Evolutionary conservation across 352 stramenopile genomes (phyloP), one percentile per base, ranked within the genome.

Genomic region (Phytophthora aleatoria): DNA sequence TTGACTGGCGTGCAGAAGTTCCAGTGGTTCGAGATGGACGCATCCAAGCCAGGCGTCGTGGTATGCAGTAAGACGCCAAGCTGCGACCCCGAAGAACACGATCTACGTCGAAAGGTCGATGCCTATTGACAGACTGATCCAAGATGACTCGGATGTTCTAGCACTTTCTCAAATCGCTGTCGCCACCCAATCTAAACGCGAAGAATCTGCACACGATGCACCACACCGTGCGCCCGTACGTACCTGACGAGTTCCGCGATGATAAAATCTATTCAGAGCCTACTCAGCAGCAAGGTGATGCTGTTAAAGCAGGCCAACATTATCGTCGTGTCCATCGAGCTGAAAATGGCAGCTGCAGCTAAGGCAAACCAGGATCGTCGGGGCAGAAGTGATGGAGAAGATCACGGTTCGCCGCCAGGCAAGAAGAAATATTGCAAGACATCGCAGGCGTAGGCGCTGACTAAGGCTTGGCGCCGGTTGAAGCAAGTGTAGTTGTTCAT

Each of bases 171-270:
- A 0, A 20, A 20, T 0, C 20, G 20, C 20, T 20, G 20, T 20
- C 20, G 1, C 1, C 20, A 20, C 20, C 20, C 20, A 20, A 20
- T 20, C 20, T 20, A 0, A 20, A 20, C 20, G n/a, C n/a, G n/a
- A n/a, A n/a, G n/a, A 35, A 36, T 9, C 44, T 55, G 11, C 3
- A 42, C 11, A 55, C 26, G 1, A 61, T 73, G 41, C 41, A 69
- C 31, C 2, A 58, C 15, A 51, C 39, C 10, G 54, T 73, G 24
- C 33, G 49, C 0, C 53, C 36, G 1, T 73, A 65, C 16, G 53
- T 73, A 0, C 54, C 59, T 3, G 35, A 54, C 2, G 59, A 69
- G 36, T 68, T 59, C 27, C 11, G 39, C 4, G 16, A 38, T 12
- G 49, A 68, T 50, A 1, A 12, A 5, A 42, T 63, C 6, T 63